Conservation (phyloP, 306 rosid genomes). For the Rosa persica region DNA sequence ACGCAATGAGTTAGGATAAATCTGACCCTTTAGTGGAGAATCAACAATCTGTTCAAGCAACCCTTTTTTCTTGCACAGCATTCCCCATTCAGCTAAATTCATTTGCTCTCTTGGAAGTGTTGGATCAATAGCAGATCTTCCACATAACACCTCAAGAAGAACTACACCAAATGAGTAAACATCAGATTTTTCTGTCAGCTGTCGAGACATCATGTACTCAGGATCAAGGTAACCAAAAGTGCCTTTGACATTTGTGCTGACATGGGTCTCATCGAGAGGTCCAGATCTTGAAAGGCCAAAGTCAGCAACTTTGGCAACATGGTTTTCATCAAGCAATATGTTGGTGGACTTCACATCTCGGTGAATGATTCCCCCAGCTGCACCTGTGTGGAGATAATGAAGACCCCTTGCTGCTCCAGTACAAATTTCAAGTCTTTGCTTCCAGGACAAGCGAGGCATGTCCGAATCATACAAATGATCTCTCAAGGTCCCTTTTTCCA, state of each 20-base stretch:
- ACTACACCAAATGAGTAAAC: slow-evolving; percentile 59
- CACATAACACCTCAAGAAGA: slow-evolving; percentile 51
- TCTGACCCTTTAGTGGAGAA: slow-evolving; percentile 35
- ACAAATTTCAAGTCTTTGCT: slow-evolving; percentile 58
- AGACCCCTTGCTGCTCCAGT: slow-evolving; percentile 53
- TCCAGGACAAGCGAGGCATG: slow-evolving; percentile 45
- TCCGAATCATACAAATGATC: slow-evolving; percentile 46
- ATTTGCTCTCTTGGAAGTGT: slow-evolving; percentile 45
- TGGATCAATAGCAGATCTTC: slow-evolving; percentile 42
- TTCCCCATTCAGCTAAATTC: slow-evolving; percentile 54
- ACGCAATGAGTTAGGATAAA: slow-evolving; percentile 43
- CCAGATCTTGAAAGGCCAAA: slow-evolving; percentile 53
- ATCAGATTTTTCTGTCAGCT: slow-evolving; percentile 49
- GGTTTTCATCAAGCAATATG: slow-evolving; percentile 47
- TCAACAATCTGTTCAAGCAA: slow-evolving; percentile 46
- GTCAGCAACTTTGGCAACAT: slow-evolving; percentile 52
- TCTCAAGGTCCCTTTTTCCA: slow-evolving; percentile 48
- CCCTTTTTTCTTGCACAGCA: slow-evolving; percentile 45
- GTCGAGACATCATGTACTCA: slow-evolving; percentile 42
- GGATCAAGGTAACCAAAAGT: slow-evolving; percentile 60
- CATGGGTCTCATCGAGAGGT: slow-evolving; percentile 41
- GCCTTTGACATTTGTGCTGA: slow-evolving; percentile 53
- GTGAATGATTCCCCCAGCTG: slow-evolving; percentile 53
- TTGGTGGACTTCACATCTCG: slow-evolving; percentile 53
- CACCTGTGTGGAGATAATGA: no score